A percentile compares a stretch with the other conserved stretches of the same genome.
Evolutionary conservation across 768 basidiomycete species (phyloP).

Genomic region (Leccinellum albellum): DNA sequence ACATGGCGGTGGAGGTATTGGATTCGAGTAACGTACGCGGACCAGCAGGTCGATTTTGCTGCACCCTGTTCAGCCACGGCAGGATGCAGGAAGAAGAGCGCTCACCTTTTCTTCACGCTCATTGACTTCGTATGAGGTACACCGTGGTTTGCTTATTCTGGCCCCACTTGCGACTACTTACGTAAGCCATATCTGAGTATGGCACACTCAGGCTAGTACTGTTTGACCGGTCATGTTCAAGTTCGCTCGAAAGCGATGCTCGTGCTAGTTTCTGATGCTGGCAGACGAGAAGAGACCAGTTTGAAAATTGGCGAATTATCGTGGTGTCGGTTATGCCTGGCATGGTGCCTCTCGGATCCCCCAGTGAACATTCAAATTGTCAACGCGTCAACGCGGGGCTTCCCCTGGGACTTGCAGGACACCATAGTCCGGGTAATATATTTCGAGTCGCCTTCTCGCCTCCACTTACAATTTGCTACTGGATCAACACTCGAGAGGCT

Average conservation of each 20-base stretch:
- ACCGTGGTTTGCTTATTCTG: slow-evolving; percentile 7
- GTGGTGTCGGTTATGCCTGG: background rate
- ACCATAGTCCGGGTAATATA: background rate
- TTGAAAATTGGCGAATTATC: background rate
- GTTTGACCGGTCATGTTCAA: background rate
- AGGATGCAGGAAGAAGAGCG: background rate
- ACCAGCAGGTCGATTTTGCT: slow-evolving; percentile 88
- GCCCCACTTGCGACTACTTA: slow-evolving; percentile 13
- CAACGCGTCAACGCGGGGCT: background rate
- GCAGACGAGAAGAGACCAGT: background rate
- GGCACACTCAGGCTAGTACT: too few relatives aligned
- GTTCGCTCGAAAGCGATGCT: too few relatives aligned
- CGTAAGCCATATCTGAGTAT: background rate
- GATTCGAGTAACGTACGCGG: slow-evolving; percentile 90
- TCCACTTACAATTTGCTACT: background rate
- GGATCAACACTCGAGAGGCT: background rate
- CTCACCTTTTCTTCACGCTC: slow-evolving; percentile 58
- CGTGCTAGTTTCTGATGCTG: too few relatives aligned
- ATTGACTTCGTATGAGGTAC: slow-evolving; percentile 25
- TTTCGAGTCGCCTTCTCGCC: background rate
- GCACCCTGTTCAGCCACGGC: slow-evolving; percentile 8
- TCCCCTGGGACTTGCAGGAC: background rate
- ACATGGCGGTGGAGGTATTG: slow-evolving; percentile 93
- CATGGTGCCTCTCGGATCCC: background rate
- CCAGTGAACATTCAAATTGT: background rate